Conservation (phyloP, 2,329 filamentous ascomycete genomes). For the Colletotrichum sp. region DNA sequence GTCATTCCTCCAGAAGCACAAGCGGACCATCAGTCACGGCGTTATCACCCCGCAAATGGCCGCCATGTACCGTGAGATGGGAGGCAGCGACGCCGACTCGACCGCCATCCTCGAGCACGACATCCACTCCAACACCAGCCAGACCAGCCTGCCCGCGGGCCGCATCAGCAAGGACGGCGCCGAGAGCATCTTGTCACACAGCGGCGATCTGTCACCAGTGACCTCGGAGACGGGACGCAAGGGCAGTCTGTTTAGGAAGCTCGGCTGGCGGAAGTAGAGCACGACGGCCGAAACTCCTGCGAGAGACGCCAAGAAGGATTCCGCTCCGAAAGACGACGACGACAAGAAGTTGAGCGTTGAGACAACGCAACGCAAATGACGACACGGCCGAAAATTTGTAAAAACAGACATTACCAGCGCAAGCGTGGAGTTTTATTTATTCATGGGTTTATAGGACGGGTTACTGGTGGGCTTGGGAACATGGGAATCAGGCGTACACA, state of each 20-base stretch:
- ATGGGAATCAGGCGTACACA: background rate
- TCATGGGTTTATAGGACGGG: background rate
- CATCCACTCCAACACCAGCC: background rate
- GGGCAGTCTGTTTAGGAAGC: constrained; percentile 5
- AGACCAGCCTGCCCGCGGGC: constrained; percentile 11
- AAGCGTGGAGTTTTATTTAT: constrained; percentile 18
- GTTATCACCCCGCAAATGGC: constrained; percentile 42
- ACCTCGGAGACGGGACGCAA: constrained; percentile 5
- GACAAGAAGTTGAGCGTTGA: background rate
- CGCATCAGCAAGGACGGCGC: constrained; percentile 38
- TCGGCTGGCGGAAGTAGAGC: constrained; percentile 17
- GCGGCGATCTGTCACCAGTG: constrained; percentile 25
- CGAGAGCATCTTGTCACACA: constrained; percentile 39
- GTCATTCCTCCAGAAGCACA: constrained; percentile 52
- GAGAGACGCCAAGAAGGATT: background rate
- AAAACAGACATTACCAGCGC: constrained; percentile 11
- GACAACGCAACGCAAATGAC: background rate
- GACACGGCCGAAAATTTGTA: constrained; percentile 18
- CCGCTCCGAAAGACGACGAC: background rate
- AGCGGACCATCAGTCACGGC: constrained; percentile 52
- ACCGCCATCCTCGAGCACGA: constrained; percentile 5
- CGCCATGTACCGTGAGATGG: constrained; percentile 34
- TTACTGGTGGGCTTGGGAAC: background rate
- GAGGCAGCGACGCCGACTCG: constrained; percentile 23
- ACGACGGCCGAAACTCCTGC: background rate